Evolutionary conservation across 2,329 filamentous ascomycete species (phyloP).

Genomic region (Colletotrichum sp.): DNA sequence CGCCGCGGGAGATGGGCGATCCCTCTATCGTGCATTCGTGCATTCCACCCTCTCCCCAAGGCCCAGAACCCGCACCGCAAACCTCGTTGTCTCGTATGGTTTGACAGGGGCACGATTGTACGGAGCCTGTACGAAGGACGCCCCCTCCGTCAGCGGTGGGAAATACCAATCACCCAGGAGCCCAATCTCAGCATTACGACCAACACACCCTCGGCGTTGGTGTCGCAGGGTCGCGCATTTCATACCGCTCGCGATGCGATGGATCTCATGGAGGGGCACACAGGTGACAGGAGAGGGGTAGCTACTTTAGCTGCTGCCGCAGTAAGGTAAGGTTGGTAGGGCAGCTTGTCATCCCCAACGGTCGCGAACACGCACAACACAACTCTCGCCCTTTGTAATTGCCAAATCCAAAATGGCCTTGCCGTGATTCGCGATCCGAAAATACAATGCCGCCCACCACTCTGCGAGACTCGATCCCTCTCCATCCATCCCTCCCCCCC

Average conservation of each 20-base stretch:
- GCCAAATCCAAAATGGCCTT: background rate
- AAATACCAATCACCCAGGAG: background rate
- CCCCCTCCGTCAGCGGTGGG: background rate
- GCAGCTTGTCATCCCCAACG: background rate
- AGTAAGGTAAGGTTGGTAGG: background rate
- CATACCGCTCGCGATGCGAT: background rate
- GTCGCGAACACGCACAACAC: background rate
- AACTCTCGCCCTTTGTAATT: background rate
- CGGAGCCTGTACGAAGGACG: background rate
- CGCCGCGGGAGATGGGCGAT: background rate
- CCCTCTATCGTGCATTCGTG: background rate
- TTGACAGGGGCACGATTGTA: background rate
- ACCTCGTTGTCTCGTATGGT: background rate
- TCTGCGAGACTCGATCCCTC: background rate
- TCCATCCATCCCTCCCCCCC: background rate
- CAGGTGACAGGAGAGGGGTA: background rate
- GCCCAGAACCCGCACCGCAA: background rate
- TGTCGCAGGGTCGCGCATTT: background rate
- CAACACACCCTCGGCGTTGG: background rate
- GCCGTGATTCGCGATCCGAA: slow-evolving; percentile 2
- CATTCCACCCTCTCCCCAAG: background rate
- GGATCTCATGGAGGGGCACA: background rate
- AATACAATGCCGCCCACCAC: background rate
- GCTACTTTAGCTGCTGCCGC: background rate
- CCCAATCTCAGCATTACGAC: background rate